These are phyloP conservation scores for Stephania yunnanensis DNA, from an alignment of 164 flowering plant genomes.

Conservation along the genomic window DNA sequence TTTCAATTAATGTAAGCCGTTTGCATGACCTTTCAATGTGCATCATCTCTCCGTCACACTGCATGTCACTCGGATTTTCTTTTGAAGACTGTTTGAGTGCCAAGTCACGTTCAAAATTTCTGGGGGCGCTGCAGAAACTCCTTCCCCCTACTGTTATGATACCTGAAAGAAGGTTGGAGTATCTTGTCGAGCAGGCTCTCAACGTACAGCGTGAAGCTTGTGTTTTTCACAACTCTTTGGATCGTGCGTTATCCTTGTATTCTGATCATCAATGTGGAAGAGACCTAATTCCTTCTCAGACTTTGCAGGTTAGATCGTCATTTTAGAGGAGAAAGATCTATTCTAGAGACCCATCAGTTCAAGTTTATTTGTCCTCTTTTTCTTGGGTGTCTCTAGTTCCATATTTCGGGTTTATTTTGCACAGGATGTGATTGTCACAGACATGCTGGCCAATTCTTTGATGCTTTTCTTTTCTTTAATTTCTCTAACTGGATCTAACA, in stretches of 20 bases:
- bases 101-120: constrained; percentile 40
- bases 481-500: neutral
- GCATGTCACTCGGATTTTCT: constrained; percentile 20
- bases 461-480: neutral
- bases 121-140: constrained; percentile 58
- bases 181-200: constrained; percentile 79
- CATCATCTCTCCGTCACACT: constrained; percentile 40
- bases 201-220: constrained; percentile 65
- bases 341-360: neutral
- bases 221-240: constrained; percentile 63
- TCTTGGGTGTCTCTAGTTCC: neutral
- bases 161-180: constrained; percentile 73
- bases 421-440: neutral
- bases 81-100: constrained; percentile 23
- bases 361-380: neutral
- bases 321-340: neutral
- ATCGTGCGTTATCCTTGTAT: constrained; percentile 59
- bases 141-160: constrained; percentile 62
- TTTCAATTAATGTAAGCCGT: constrained; percentile 36
- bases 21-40: constrained; percentile 63
- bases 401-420: neutral
- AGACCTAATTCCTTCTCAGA: constrained; percentile 67
- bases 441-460: neutral
- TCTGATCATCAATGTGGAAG: constrained; percentile 81
- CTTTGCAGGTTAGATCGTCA: constrained; percentile 52